Percentiles rank a stretch among this genome's conserved stretches.
Evolutionary conservation across 192 early-diverging fungal genomes (phyloP).

Genomic region (Backusella circina): DNA sequence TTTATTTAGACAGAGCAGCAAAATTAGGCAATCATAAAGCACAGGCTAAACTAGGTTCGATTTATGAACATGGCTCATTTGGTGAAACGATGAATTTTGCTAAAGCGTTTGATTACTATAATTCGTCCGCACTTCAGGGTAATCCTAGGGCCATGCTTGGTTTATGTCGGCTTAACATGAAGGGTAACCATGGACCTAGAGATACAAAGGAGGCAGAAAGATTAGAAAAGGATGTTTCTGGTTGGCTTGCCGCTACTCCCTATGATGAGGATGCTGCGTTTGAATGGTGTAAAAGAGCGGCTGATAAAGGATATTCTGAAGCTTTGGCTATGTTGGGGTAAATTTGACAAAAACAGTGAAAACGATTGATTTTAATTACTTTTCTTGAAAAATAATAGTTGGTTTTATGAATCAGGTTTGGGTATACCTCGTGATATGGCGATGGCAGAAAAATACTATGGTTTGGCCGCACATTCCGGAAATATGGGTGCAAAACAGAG

Average conservation of each 20-base stretch:
- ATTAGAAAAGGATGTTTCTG: constrained; percentile 5
- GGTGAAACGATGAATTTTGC: constrained; percentile 62
- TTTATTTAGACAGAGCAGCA: constrained; percentile 72
- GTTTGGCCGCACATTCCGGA: constrained; percentile 22
- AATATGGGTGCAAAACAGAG: constrained; percentile 11
- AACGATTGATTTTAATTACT: too few relatives aligned
- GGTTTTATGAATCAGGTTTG: constrained; percentile 35
- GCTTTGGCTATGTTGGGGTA: constrained; percentile 40
- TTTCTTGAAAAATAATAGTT: too few relatives aligned
- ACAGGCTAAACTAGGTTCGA: constrained; percentile 72
- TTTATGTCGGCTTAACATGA: constrained; percentile 83
- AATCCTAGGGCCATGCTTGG: constrained; percentile 82
- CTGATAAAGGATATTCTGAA: constrained; percentile 9
- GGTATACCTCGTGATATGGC: constrained; percentile 18
- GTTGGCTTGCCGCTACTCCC: background rate
- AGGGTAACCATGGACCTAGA: constrained; percentile 45
- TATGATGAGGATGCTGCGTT: constrained; percentile 49
- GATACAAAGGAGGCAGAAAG: background rate
- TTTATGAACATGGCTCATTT: constrained; percentile 77
- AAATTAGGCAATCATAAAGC: constrained; percentile 68
- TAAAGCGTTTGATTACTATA: constrained; percentile 73
- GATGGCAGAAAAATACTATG: constrained; percentile 21
- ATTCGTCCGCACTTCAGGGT: constrained; percentile 72
- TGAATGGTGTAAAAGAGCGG: constrained; percentile 79
- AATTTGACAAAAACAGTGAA: too few relatives aligned